phyloP scores from a whole-genome alignment of 768 basidiomycete genomes.

The Coprinopsis sp. region DNA sequence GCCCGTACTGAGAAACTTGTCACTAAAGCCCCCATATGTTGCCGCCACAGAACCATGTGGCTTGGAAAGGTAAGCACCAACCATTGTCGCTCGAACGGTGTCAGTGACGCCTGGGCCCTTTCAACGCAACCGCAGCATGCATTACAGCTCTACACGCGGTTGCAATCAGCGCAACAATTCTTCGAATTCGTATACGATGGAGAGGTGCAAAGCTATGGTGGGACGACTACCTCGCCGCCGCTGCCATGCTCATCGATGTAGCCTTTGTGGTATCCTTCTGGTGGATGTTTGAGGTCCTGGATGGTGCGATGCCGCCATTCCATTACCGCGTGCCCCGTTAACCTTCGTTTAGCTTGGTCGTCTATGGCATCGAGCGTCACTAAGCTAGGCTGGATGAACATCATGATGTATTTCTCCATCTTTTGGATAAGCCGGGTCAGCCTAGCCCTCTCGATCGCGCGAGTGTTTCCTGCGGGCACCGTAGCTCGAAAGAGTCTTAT shows the following conservation, averaged over 20 bases:
- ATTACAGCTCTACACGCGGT: conserved; percentile 14
- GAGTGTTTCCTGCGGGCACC: conserved; percentile 13
- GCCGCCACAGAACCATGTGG: conserved; percentile 3
- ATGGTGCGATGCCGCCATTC: conserved; percentile 11
- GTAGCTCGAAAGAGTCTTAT: conserved; percentile 5
- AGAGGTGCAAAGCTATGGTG: conserved; percentile 17
- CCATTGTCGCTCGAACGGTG: conserved; percentile 6
- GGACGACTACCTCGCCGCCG: conserved; percentile 19
- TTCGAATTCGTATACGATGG: conserved; percentile 16
- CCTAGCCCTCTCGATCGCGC: conserved; percentile 10
- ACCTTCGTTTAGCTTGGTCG: not conserved
- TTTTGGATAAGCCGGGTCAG: conserved; percentile 13
- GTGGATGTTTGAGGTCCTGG: conserved; percentile 5
- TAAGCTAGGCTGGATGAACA: conserved; percentile 11
- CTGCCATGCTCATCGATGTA: conserved; percentile 14
- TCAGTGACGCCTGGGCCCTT: conserved; percentile 10
- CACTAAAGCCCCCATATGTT: too few species aligned
- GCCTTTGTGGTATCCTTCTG: conserved; percentile 11
- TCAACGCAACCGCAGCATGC: conserved; percentile 13
- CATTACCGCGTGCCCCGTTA: not conserved
- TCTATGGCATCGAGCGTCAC: conserved; percentile 3
- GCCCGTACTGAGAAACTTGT: too few species aligned
- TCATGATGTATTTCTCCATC: conserved; percentile 5
- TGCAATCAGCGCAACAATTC: conserved; percentile 13
- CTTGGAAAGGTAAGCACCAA: conserved; percentile 7